phyloP scores from a whole-genome alignment of 2,329 filamentous ascomycete genomes.

The Teratosphaeria pseudoeucalypti region DNA sequence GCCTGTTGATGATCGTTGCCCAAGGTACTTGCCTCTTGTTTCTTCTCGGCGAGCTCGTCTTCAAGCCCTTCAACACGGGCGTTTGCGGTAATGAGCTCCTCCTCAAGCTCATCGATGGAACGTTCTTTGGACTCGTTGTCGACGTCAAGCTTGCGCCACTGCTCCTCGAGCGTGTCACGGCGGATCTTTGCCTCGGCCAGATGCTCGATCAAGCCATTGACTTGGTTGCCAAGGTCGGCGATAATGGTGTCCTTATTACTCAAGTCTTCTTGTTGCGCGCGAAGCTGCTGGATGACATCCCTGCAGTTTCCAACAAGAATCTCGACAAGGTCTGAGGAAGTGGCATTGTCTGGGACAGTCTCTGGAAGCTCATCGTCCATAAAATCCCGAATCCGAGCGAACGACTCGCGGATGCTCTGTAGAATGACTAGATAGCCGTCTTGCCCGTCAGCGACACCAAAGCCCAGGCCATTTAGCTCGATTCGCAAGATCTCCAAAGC shows the following conservation, averaged over 20 bases:
- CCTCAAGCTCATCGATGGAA: slow-evolving; percentile 23
- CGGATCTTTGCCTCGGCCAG: slow-evolving; percentile 27
- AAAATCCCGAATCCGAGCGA: slow-evolving; percentile 29
- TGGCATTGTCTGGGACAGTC: slow-evolving; percentile 25
- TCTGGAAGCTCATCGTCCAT: slow-evolving; percentile 33
- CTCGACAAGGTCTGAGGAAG: slow-evolving; percentile 30
- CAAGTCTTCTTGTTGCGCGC: slow-evolving; percentile 24
- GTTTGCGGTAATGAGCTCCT: slow-evolving; percentile 20
- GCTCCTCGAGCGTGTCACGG: slow-evolving; percentile 26
- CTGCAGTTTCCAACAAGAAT: slow-evolving; percentile 25
- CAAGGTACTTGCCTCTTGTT: slow-evolving; percentile 13
- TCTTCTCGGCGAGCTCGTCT: slow-evolving; percentile 14
- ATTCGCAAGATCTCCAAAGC: slow-evolving; percentile 33
- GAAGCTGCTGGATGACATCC: slow-evolving; percentile 28
- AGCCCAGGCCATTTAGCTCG: slow-evolving; percentile 34
- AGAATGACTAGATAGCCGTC: slow-evolving; percentile 28
- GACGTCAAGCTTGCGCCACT: slow-evolving; percentile 28
- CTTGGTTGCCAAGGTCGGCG: slow-evolving; percentile 27
- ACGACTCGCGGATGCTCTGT: slow-evolving; percentile 31
- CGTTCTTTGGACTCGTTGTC: slow-evolving; percentile 28
- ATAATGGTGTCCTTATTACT: slow-evolving; percentile 21
- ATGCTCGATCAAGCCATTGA: slow-evolving; percentile 26
- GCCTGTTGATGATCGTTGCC: slow-evolving; percentile 23
- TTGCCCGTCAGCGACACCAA: slow-evolving; percentile 12
- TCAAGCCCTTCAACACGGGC: slow-evolving; percentile 8